Base-by-base conservation (phyloP, 805 yeast genomes). In the Saccharomycopsis fibuligera region DNA sequence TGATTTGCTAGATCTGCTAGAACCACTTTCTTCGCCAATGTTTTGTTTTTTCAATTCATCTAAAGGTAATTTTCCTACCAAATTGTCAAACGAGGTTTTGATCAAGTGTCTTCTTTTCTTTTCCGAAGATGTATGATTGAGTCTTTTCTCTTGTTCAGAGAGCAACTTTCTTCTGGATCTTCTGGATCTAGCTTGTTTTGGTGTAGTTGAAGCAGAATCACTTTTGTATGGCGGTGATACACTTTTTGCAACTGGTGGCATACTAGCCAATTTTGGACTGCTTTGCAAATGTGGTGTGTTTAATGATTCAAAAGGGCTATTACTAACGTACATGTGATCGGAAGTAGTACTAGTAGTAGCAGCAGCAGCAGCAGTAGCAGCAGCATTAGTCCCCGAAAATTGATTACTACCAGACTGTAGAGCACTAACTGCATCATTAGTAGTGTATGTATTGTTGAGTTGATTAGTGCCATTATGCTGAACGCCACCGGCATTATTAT, bases 81-180 rank as follows among this genome's bases (percentile, higher is more conserved):
- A 55, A 14, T 57, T 39, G 36, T 68, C 69, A 53, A 65, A 69
- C 2, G 73, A 66, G 12, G 57, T 59, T 48, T 64, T 67, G 22
- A 70, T 69, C 47, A 60, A 56, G 35, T 59, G 56, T 39, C 74
- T 57, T 27, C 74, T 56, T 48, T 60, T 61, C 53, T 68, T 70
- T 55, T 69, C 74, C 22, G 68, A 62, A 21, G 62, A 57, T 8
- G 68, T 63, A 55, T 69, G 74, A 45, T 65, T 61, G 29, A 54
- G 44, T 40, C 68, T 57, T 48, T 63, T 66, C 51, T 69, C 69
- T 39, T 64, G 61, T 39, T 59, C 61, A 4, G 62, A 49, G 22
- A 68, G 59, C 16, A 59, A 48, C 4, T 43, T 47, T 35, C 50
- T 53, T 38, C 56, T 44, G n/a, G 54, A 23, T 25, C 45, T 41